Base-by-base conservation (phyloP, 148 eudicot species). In the Dysphania ambrosioides region DNA sequence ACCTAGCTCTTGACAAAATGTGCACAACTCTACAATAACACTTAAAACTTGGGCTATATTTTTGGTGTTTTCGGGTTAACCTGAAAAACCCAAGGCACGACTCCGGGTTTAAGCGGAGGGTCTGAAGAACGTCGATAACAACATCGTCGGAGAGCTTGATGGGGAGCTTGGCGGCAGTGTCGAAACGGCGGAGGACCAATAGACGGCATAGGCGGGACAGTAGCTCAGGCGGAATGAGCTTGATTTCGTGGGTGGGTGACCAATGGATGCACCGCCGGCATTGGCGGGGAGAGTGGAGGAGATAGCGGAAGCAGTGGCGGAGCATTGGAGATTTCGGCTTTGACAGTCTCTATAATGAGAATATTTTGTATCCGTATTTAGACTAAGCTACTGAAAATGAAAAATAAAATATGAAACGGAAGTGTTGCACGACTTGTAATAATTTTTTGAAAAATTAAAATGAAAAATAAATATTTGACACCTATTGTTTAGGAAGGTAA, bases 11-110 rank as follows among this genome's bases (percentile, higher is more conserved):
- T 0, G 90, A 85, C 63, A 93, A 76, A 58, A 93, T 88, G 49
- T 93, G 96, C 29, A 87, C 88, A 27, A 93, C 68, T 31, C 66
- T 85, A 59, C 87, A 81, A 60, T 87, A 86, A n/a, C 86, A 68
- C 47, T 79, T 81, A 32, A 76, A 79, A 51, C 72, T 72, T 1
- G 87, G 85, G 13, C 83, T 38, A 59, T 74, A 83, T 0, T 31
- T 6, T 4, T 63, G 74, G 55, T 79, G 70, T 29, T 79, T 55
- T 6, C 69, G 65, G 59, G 81, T 87, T 27, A 87, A 78, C 40
- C 70, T 62, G 78, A 90, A 90, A 77, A 93, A 82, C 62, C 81
- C 82, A 0, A 87, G 66, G 29, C 86, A 89, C 1, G 89, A 83
- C 0, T 63, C 40, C 16, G 97, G 88, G 79, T 90, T 77, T 29